Percentiles rank a stretch among this genome's conserved stretches.
phyloP scores from a whole-genome alignment of 2,329 filamentous ascomycete species.

The Colletotrichum tofieldiae region DNA sequence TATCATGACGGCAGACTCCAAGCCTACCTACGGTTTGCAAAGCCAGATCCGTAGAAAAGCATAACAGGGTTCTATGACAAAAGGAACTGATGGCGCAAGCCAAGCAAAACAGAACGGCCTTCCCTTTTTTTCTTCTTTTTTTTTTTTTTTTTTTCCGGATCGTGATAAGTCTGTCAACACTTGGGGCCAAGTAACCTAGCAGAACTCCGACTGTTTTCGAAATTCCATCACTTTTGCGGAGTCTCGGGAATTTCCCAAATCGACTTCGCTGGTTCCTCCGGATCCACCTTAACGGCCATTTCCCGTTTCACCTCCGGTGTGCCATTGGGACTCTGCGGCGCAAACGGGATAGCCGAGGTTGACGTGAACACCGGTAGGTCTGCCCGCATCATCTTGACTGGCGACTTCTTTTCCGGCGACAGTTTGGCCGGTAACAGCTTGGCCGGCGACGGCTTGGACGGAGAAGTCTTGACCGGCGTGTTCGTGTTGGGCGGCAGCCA shows the following conservation, averaged over 20 bases:
- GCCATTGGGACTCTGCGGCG: slow-evolving; percentile 45
- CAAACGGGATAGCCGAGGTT: slow-evolving; percentile 66
- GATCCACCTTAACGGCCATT: slow-evolving; percentile 28
- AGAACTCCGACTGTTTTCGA: background rate
- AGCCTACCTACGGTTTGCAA: slow-evolving; percentile 14
- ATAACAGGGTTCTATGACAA: slow-evolving; percentile 11
- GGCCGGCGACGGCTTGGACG: slow-evolving; percentile 51
- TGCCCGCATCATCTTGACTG: slow-evolving; percentile 51
- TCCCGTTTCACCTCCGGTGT: slow-evolving; percentile 2
- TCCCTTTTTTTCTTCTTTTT: background rate
- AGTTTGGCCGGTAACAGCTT: slow-evolving; percentile 51
- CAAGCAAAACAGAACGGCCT: slow-evolving; percentile 9
- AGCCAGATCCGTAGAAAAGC: slow-evolving; percentile 17
- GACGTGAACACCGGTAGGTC: slow-evolving; percentile 58
- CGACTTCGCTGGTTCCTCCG: slow-evolving; percentile 42
- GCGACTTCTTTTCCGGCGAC: slow-evolving; percentile 22
- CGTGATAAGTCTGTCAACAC: background rate
- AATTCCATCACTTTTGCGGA: slow-evolving; percentile 44
- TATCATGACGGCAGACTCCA: slow-evolving; percentile 35
- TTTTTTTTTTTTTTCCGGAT: background rate
- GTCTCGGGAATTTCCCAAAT: slow-evolving; percentile 56
- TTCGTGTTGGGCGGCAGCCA: slow-evolving; percentile 68
- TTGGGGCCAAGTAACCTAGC: background rate
- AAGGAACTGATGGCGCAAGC: slow-evolving; percentile 1
- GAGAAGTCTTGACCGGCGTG: slow-evolving; percentile 48